Conservation (phyloP, 148 eudicot genomes). For the Tetragonia tetragonoides region DNA sequence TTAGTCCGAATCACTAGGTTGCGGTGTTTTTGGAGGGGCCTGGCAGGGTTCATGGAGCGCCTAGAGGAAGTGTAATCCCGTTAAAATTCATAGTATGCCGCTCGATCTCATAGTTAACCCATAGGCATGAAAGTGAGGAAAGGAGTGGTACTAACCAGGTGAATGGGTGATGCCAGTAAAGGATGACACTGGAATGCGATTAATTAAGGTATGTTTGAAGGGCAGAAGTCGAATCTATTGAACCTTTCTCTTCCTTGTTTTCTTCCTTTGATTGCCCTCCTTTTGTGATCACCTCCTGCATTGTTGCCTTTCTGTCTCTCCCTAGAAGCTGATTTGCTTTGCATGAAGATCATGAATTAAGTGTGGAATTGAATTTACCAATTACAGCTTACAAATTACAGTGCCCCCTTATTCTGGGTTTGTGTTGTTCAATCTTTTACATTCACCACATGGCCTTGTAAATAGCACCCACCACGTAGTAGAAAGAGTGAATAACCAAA, state of each 20-base stretch:
- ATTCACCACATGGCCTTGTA: constrained; percentile 12
- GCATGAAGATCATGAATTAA: background rate
- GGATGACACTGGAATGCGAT: constrained; percentile 35
- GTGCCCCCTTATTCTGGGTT: background rate
- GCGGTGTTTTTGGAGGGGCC: no score
- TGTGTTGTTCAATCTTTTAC: background rate
- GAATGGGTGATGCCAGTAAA: constrained; percentile 26
- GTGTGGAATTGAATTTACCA: background rate
- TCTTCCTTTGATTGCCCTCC: background rate
- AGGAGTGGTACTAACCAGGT: background rate
- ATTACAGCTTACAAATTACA: background rate
- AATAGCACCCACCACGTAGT: background rate
- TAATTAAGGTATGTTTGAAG: constrained; percentile 35
- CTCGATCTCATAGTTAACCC: no score
- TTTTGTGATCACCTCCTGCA: background rate
- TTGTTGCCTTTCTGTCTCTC: background rate
- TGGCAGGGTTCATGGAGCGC: no score
- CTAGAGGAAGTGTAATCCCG: no score
- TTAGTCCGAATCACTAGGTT: no score
- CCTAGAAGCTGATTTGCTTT: background rate
- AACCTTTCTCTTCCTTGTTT: background rate
- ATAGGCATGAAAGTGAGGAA: background rate
- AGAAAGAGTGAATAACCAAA: background rate
- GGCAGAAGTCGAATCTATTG: constrained; percentile 28
- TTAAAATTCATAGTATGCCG: no score